Evolutionary conservation across 2,329 filamentous ascomycete species (phyloP).

Genomic region (Paecilomyces formosus): DNA sequence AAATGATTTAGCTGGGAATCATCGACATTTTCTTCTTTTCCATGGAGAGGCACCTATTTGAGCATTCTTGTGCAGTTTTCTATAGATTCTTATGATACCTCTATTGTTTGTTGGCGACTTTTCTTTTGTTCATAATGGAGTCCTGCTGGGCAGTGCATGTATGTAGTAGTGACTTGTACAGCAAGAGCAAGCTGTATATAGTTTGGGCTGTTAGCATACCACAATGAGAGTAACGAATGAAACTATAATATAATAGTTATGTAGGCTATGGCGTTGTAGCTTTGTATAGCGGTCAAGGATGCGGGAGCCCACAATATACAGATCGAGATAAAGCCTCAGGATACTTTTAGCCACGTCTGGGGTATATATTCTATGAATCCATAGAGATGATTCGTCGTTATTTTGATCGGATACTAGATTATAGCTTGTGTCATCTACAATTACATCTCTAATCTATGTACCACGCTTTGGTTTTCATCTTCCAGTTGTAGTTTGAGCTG

Average conservation of each 20-base stretch:
- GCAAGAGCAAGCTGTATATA: neutral
- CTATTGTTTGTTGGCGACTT: neutral
- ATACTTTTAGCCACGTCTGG: too few species aligned
- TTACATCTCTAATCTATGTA: too few species aligned
- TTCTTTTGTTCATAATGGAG: neutral
- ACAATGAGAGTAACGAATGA: neutral
- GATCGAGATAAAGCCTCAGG: too few species aligned
- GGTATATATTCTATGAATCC: too few species aligned
- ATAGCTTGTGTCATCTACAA: too few species aligned
- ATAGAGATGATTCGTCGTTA: too few species aligned
- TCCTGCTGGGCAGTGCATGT: neutral
- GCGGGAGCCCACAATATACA: too few species aligned
- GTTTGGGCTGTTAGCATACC: neutral
- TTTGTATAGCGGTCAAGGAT: too few species aligned
- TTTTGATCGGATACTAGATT: too few species aligned
- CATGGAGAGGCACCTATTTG: neutral
- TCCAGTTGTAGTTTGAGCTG: neutral
- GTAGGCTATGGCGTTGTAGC: too few species aligned
- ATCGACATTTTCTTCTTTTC: neutral
- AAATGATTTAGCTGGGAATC: constrained; percentile 2
- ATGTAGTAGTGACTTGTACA: neutral
- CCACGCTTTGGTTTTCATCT: too few species aligned
- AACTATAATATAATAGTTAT: neutral
- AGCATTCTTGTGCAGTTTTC: neutral
- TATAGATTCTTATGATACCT: neutral